These are phyloP conservation scores for Ochetophila trinervis DNA, from an alignment of 306 rosid species.

Conservation along the genomic window DNA sequence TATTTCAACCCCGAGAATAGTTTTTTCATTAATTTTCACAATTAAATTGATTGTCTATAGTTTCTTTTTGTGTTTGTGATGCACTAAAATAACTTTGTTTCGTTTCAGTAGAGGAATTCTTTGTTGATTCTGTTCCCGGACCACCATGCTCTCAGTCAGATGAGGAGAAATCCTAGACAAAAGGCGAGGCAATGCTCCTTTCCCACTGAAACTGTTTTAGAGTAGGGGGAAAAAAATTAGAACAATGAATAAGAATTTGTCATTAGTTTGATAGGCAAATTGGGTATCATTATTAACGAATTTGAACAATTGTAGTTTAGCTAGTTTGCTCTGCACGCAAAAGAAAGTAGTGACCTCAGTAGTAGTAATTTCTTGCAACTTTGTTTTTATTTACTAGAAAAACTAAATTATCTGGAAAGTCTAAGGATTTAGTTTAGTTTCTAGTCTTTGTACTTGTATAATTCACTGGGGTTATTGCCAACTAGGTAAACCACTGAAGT, in stretches of 20 bases:
- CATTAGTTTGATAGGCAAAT: constrained; percentile 39
- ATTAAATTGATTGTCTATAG: not conserved
- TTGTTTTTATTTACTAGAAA: constrained; percentile 33
- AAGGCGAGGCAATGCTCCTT: constrained; percentile 34
- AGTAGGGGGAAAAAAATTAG: constrained; percentile 33
- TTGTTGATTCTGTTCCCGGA: constrained; percentile 82
- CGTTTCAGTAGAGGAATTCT: constrained; percentile 91
- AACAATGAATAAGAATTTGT: constrained; percentile 31
- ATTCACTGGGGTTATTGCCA: constrained; percentile 26
- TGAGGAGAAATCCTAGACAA: constrained; percentile 64
- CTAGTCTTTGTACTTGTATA: constrained; percentile 37
- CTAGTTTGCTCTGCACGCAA: constrained; percentile 38
- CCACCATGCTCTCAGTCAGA: constrained; percentile 80
- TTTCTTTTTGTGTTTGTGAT: constrained; percentile 4
- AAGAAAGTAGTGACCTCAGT: constrained; percentile 29
- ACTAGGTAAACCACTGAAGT: not conserved
- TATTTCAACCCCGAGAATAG: not conserved
- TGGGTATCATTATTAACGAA: constrained; percentile 31
- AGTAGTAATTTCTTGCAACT: constrained; percentile 26
- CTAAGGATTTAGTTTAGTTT: constrained; percentile 27
- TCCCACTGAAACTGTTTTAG: constrained; percentile 39
- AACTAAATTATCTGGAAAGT: constrained; percentile 20
- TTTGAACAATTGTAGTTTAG: constrained; percentile 27
- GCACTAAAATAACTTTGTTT: constrained; percentile 16
- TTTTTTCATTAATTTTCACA: not conserved